Conservation (phyloP, 2,329 filamentous ascomycete genomes). For the Neofusicoccum cordaticola region DNA sequence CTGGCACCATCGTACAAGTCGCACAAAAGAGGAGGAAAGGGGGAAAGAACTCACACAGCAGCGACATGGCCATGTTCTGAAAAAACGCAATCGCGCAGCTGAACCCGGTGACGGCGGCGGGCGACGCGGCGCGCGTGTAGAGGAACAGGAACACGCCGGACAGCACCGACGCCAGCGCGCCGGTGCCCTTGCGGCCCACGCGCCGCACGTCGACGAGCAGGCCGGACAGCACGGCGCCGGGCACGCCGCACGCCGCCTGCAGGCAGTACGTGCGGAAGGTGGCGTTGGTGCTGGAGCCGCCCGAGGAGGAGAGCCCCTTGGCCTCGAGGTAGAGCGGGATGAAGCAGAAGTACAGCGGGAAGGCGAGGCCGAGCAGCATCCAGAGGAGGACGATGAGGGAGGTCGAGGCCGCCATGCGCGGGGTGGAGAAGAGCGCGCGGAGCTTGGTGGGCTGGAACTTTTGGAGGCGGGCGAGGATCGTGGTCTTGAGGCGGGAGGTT, state of each 20-base stretch:
- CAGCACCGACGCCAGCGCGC: conserved; percentile 42
- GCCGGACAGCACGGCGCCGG: conserved; percentile 48
- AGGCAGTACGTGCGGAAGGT: conserved; percentile 57
- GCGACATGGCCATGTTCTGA: conserved; percentile 60
- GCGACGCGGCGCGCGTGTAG: conserved; percentile 49
- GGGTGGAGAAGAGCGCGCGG: conserved; percentile 40
- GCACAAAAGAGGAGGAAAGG: too few species aligned
- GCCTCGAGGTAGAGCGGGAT: conserved; percentile 54
- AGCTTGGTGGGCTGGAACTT: conserved; percentile 19
- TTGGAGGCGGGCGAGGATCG: conserved; percentile 28
- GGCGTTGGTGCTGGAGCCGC: conserved; percentile 32
- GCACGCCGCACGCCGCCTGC: conserved; percentile 51
- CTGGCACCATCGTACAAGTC: too few species aligned
- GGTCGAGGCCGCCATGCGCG: conserved; percentile 32
- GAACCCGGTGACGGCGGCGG: conserved; percentile 60
- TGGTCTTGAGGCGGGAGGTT: conserved; percentile 28
- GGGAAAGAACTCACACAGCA: conserved; percentile 41
- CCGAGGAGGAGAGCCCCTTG: conserved; percentile 45
- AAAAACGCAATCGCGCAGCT: conserved; percentile 67
- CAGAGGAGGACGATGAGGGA: conserved; percentile 44
- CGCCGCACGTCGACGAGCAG: conserved; percentile 30
- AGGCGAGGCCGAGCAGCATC: conserved; percentile 44
- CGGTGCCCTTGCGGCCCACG: conserved; percentile 45
- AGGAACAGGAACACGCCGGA: conserved; percentile 46
- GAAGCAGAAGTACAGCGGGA: conserved; percentile 51